phyloP scores from a whole-genome alignment of 2,329 filamentous ascomycete species.

The Pseudogymnoascus sp. region DNA sequence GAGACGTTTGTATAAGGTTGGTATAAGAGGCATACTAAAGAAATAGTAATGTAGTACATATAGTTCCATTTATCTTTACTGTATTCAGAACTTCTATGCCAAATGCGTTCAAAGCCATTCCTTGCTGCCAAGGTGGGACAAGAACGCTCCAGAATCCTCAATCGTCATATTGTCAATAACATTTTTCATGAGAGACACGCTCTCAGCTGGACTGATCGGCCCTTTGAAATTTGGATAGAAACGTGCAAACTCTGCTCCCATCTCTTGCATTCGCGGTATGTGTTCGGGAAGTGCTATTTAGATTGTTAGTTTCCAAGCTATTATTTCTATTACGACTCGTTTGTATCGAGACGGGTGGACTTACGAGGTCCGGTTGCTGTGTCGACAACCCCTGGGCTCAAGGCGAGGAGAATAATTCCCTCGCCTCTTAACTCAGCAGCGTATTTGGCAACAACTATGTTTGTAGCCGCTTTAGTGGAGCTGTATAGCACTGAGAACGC shows the following conservation, averaged over 20 bases:
- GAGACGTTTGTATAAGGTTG: too few relatives aligned
- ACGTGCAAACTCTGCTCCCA: background rate
- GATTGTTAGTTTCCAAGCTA: background rate
- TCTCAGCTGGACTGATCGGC: constrained; percentile 13
- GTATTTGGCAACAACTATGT: constrained; percentile 46
- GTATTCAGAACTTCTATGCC: background rate
- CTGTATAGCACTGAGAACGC: constrained; percentile 34
- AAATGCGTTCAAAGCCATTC: constrained; percentile 13
- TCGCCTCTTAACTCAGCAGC: constrained; percentile 37
- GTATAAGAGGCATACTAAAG: background rate
- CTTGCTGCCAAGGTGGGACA: constrained; percentile 18
- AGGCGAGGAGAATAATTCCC: constrained; percentile 43
- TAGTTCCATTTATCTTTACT: background rate
- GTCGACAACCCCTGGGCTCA: constrained; percentile 45
- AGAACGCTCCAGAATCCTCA: constrained; percentile 16
- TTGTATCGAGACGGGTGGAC: background rate
- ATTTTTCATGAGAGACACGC: constrained; percentile 15
- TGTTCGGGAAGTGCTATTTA: background rate
- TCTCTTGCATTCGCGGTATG: constrained; percentile 2
- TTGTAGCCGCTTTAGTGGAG: constrained; percentile 44
- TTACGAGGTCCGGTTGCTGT: constrained; percentile 25
- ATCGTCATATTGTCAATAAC: constrained; percentile 18
- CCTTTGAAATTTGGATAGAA: constrained; percentile 15
- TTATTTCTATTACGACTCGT: background rate
- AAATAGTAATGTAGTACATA: background rate